phyloP scores from a whole-genome alignment of 805 yeast species.

The Saturnispora silvae region DNA sequence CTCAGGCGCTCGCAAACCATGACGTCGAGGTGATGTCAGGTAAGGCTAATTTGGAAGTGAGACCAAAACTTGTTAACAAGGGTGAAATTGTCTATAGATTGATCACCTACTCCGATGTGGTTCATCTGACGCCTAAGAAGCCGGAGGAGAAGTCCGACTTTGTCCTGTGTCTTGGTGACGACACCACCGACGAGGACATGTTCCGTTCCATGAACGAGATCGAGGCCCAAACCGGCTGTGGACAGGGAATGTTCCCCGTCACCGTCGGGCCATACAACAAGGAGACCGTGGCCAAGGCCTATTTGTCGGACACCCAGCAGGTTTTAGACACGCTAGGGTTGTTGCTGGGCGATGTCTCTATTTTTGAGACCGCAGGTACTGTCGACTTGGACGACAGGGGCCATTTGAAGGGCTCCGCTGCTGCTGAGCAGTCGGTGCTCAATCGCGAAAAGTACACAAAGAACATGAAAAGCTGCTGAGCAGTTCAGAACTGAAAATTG shows the following conservation, averaged over 20 bases:
- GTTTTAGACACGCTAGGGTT: conserved; percentile 78
- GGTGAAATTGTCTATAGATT: conserved; percentile 89
- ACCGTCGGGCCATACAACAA: conserved; percentile 91
- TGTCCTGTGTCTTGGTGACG: conserved; percentile 88
- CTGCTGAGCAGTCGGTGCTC: conserved; percentile 31
- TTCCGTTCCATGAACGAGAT: conserved; percentile 63
- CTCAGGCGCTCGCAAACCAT: conserved; percentile 45
- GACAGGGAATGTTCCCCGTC: conserved; percentile 63
- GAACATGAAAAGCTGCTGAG: not conserved
- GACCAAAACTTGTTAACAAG: conserved; percentile 89
- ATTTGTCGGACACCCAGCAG: conserved; percentile 71
- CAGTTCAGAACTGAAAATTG: not conserved
- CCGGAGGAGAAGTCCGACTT: conserved; percentile 62
- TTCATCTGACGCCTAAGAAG: conserved; percentile 16
- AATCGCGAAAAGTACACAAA: conserved; percentile 69
- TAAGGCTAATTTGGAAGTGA: conserved; percentile 93
- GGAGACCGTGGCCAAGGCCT: conserved; percentile 75
- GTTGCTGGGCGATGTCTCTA: conserved; percentile 65
- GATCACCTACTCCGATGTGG: conserved; percentile 55
- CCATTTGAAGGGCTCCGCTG: conserved; percentile 42
- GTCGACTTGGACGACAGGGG: conserved; percentile 72
- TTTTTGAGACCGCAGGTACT: conserved; percentile 70
- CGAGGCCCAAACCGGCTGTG: conserved; percentile 41
- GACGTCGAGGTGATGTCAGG: conserved; percentile 96
- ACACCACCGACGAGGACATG: conserved; percentile 97